Evolutionary conservation across 441 rosid species (phyloP), one percentile per base, ranked within the genome.

Genomic region (Adansonia madagascariensis): DNA sequence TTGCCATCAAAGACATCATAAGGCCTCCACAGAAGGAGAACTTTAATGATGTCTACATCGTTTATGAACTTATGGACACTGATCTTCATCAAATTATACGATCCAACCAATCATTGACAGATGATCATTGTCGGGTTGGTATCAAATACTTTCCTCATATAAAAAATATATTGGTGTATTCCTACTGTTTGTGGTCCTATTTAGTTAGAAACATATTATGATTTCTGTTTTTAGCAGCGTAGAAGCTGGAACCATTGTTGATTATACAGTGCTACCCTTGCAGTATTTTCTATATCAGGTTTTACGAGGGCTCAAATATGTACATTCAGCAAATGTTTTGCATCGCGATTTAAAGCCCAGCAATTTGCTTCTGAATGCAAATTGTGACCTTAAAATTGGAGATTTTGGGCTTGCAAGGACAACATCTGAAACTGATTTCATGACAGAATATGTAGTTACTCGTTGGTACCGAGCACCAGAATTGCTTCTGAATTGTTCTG

Each of bases 391-490:
- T 70, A 95, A 95, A 88, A 92, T 95, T 80, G 97, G 93, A 39
- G 99, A 95, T 82, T 95, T 94, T 71, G 99, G 99, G 67, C 91
- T 95, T 76, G 99, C 99, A 0, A 91, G 98, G 89, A 94, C 98
- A 74, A 94, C 97, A 17, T 95, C 99, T 8, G 99, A 95, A 83
- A 94, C 99, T 52, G 98, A 95, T 84, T 94, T 95, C 81, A 95
- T 95, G 98, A 95, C 97, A 0, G 99, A 95, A 77, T 95, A 94
- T 86, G 99, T 94, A 52, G 99, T 95, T 70, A 95, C 99, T 50
- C 94, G 99, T 47, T 95, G 99, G 99, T 95, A 95, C 59, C 85
- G 98, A 41, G 99, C 99, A 35, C 99, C 99, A 1, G 99, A 95
- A 80, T 82, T 95, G 81, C 97, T 95, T 27, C 97, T 95, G 50